Evolutionary conservation across 148 eudicot species (phyloP), one percentile per base, ranked within the genome.

Genomic region (Cornus florida): DNA sequence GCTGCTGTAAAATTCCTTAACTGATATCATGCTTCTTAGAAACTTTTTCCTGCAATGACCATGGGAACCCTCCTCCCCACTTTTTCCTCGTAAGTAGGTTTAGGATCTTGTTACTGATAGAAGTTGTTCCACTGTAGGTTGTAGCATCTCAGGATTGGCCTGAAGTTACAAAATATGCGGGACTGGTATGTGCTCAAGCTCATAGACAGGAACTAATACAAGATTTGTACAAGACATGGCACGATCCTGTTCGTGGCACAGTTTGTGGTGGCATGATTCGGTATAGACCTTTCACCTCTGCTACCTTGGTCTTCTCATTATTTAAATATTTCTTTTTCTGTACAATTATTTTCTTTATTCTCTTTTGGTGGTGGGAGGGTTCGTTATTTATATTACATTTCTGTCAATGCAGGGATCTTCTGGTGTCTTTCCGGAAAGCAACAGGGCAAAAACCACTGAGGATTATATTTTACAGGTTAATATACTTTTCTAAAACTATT

Each of bases 101-200:
- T 10, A 22, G 68, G 32, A 33, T 50, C 33, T 77, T 69, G 22
- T 72, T 14, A 24, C 70, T 79, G 72, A 87, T 65, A 60, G 31
- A 39, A 77, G 6, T 77, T 48, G 53, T 77, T 62, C 59, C 70
- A 41, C 72, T 84, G 65, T 67, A 91, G 94, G 94, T 92, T 66
- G 97, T 93, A 50, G 98, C 94, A 50, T 93, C 96, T 46, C 89
- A 90, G 84, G 96, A 95, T 80, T 90, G 90, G 92, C 95, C 94
- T 1, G 99, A 91, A 79, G 94, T 89, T 19, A 95, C 92, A 19
- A 95, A 95, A 72, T 95, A 93, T 77, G 91, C 92, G 14, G 89
- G 94, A n/a, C 77, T 91, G 53, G 89, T 93, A 76, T 84, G 93
- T 33, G 90, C 87, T 75, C 99, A 95, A 78, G 87, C 90, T 83